Conservation (phyloP, 2,329 filamentous ascomycete genomes). For the Chalaropsis ovoidea region DNA sequence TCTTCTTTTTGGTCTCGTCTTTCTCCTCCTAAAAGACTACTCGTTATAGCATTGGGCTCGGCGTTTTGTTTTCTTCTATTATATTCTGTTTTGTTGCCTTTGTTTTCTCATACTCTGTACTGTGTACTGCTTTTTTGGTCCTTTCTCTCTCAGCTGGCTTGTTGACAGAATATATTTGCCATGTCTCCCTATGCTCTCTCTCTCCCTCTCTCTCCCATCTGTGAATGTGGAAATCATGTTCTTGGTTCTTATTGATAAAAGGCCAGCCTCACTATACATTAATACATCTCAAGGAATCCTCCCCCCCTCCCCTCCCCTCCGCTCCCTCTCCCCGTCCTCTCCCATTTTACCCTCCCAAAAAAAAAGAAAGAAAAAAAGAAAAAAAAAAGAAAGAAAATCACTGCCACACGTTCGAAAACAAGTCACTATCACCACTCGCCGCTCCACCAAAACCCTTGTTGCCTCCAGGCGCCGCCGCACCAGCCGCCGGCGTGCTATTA, state of each 20-base stretch:
- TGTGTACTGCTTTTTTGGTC: neutral
- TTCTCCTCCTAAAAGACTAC: neutral
- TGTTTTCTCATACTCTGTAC: neutral
- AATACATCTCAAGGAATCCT: neutral
- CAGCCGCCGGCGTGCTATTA: constrained; percentile 41
- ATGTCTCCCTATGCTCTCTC: neutral
- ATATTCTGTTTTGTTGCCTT: neutral
- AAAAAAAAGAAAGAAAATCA: constrained; percentile 33
- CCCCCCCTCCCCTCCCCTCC: neutral
- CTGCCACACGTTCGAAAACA: constrained; percentile 95
- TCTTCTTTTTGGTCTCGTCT: neutral
- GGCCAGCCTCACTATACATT: constrained; percentile 18
- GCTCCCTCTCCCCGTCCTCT: neutral
- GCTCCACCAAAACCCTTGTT: constrained; percentile 39
- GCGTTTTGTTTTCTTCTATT: constrained; percentile 10
- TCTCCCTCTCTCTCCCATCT: neutral
- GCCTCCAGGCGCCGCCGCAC: constrained; percentile 46
- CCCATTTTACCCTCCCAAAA: constrained; percentile 5
- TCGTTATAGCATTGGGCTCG: constrained; percentile 13
- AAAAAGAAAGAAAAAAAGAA: neutral
- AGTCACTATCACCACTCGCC: constrained; percentile 54
- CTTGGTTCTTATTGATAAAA: constrained; percentile 18
- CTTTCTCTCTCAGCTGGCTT: neutral
- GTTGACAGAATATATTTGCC: neutral
- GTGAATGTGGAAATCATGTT: constrained; percentile 13